Evolutionary conservation across 2,329 filamentous ascomycete genomes (phyloP).

Genomic region (Apiospora aurea): DNA sequence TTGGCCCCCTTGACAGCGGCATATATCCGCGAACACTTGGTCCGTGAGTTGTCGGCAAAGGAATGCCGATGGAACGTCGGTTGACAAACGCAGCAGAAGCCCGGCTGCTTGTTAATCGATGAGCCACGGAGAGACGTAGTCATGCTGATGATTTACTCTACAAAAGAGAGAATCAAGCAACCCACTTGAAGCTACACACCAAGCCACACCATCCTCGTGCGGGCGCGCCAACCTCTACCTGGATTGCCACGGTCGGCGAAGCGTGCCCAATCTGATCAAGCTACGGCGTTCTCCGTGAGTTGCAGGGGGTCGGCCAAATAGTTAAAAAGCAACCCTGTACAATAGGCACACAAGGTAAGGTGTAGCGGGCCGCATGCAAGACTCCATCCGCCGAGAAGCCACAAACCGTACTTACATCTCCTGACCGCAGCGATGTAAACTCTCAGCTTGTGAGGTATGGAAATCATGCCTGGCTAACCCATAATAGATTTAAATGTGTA

Average conservation of each 20-base stretch:
- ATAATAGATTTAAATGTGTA: background rate
- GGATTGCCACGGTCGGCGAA: background rate
- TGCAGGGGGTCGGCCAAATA: background rate
- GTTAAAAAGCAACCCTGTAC: background rate
- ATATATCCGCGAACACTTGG: conserved; percentile 22
- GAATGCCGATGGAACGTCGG: conserved; percentile 2
- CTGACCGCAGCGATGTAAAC: background rate
- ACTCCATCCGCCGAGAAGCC: background rate
- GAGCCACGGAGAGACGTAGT: background rate
- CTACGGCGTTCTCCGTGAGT: background rate
- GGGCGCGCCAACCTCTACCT: background rate
- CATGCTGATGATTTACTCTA: background rate
- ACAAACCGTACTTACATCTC: background rate
- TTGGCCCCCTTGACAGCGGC: conserved; percentile 5
- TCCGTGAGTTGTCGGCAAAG: conserved; percentile 5
- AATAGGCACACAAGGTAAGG: background rate
- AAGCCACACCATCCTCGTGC: background rate
- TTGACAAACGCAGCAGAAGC: background rate
- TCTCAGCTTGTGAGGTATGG: background rate
- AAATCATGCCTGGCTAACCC: background rate
- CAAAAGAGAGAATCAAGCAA: background rate
- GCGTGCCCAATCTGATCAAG: conserved; percentile 6
- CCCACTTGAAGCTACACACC: background rate
- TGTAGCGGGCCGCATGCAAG: background rate
- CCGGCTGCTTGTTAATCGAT: background rate